Base-by-base conservation (phyloP, 192 early-diverging fungal genomes). In the Coemansia sp. region DNA sequence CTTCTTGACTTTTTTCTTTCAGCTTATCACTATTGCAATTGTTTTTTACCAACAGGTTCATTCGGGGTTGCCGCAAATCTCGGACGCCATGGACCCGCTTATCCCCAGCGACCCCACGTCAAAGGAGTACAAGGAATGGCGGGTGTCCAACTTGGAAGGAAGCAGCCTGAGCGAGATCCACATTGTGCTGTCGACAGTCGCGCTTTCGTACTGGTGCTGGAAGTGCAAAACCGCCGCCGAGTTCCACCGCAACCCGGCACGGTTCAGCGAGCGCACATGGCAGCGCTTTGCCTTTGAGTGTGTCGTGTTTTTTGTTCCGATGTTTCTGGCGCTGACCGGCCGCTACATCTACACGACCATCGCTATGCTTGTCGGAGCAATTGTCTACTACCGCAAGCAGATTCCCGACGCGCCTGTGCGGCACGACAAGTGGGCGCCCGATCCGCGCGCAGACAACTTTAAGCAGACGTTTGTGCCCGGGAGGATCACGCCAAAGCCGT, bases 221-320 rank as follows among this genome's bases (percentile, higher is more conserved):
- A 78, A 78, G 57, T 70, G 68, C 64, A 78, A 78, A 45, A 71
- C 69, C 10, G 75, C 69, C 20, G 69, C 64, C 11, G 64, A 71
- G 43, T 78, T 52, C 38, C 75, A 78, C 40, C 55, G 65, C 30
- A 58, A 23, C 21, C 67, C 67, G 11, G 34, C 31, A 4, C 20
- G 12, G 21, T 78, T 71, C 36, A 31, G 22, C n/a, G 64, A 50
- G 8, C 59, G 61, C 14, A 50, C 35, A 31, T 67, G 55, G 64
- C 17, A 34, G 10, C 36, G 39, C n/a, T 30, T 70, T 36, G 11
- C 64, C 14, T 58, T 64, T n/a, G 75, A 78, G 44, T 60, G 55
- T 22, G 41, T 23, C 1, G 61, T 71, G 4, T 78, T 67, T 32
- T 25, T 71, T 21, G 64, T 60, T 5, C 75, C 75, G 36, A 71